Conservation (phyloP, 2,329 filamentous ascomycete species). For the Fusarium sp. region DNA sequence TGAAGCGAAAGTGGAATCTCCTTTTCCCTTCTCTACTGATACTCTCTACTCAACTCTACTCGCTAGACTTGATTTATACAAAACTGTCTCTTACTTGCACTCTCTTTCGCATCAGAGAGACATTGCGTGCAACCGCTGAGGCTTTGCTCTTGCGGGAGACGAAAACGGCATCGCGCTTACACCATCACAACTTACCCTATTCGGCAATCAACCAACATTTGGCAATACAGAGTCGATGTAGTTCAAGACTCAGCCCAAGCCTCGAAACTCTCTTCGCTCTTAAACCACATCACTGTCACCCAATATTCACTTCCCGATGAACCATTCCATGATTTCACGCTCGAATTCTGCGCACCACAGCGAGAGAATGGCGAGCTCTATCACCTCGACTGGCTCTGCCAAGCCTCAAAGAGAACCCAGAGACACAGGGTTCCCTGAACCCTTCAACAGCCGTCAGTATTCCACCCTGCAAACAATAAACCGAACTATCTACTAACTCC, state of each 20-base stretch:
- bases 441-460: constrained; percentile 60
- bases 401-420: constrained; percentile 48
- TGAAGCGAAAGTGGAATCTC: constrained; percentile 33
- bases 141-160: constrained; percentile 35
- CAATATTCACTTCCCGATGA: not conserved
- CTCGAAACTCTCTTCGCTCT: constrained; percentile 8
- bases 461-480: too few species aligned
- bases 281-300: not conserved
- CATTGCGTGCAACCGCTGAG: constrained; percentile 33
- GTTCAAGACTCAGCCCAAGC: constrained; percentile 29
- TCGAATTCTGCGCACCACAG: constrained; percentile 40
- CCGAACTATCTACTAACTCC: constrained; percentile 14
- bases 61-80: constrained; percentile 18
- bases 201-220: constrained; percentile 21
- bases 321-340: constrained; percentile 17
- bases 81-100: not conserved
- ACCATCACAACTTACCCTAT: constrained; percentile 44
- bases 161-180: constrained; percentile 47
- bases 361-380: constrained; percentile 47
- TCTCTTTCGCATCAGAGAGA: constrained; percentile 5
- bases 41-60: not conserved
- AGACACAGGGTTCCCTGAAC: constrained; percentile 66
- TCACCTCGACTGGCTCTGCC: constrained; percentile 43
- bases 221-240: constrained; percentile 31
- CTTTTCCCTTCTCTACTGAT: constrained; percentile 20